These are phyloP conservation scores for Epipyxis sp. DNA, from an alignment of 108 stramenopile genomes.

Conservation along the genomic window DNA sequence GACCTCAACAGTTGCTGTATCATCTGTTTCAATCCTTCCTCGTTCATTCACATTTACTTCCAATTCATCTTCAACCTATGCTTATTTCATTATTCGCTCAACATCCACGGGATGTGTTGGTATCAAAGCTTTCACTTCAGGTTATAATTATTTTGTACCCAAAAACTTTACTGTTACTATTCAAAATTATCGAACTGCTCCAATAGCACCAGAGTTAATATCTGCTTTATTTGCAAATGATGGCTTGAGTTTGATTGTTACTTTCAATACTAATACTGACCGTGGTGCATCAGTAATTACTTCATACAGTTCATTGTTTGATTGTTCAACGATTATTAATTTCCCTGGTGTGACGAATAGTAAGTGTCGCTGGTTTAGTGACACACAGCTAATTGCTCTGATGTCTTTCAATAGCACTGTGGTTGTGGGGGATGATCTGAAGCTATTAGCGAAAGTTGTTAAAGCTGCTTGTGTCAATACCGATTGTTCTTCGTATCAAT, in stretches of 20 bases:
- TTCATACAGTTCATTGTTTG: background rate
- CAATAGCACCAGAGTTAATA: background rate
- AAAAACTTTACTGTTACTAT: background rate
- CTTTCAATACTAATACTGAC: background rate
- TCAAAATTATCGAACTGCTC: background rate
- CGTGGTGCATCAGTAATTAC: background rate
- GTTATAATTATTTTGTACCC: background rate
- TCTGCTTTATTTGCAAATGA: background rate
- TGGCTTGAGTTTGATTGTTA: background rate
- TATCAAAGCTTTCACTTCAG: background rate
- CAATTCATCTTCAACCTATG: background rate
- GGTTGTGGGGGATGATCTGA: background rate
- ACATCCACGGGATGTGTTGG: background rate
- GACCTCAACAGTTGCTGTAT: background rate
- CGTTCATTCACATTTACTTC: background rate
- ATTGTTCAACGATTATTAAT: background rate
- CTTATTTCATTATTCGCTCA: background rate
- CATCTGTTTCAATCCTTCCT: too few species aligned
- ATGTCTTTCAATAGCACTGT: background rate
- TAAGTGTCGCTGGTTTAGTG: background rate
- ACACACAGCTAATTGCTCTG: background rate
- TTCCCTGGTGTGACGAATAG: background rate
- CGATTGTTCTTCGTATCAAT: background rate
- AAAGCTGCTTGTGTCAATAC: background rate
- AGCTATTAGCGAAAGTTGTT: background rate